Evolutionary conservation across 2,329 filamentous ascomycete species (phyloP).

Genomic region (Paramyrothecium roridum): DNA sequence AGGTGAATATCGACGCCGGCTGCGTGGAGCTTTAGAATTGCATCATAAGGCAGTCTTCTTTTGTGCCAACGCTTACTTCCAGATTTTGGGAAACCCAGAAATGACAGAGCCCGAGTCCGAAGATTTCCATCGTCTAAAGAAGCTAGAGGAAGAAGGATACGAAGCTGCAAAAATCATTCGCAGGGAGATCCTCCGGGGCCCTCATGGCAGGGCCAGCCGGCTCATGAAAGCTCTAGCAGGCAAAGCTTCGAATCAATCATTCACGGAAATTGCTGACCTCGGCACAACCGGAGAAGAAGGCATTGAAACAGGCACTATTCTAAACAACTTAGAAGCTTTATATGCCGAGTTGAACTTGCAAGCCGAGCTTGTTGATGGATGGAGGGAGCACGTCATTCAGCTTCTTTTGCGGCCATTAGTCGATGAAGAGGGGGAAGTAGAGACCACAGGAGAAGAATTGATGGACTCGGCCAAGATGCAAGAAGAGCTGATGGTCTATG

Average conservation of each 20-base stretch:
- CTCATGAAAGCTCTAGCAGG: conserved; percentile 62
- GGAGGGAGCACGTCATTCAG: conserved; percentile 70
- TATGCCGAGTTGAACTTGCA: conserved; percentile 68
- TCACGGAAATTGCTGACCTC: conserved; percentile 60
- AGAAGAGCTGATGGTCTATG: conserved; percentile 84
- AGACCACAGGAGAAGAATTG: conserved; percentile 86
- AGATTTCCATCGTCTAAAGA: conserved; percentile 63
- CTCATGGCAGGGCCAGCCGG: conserved; percentile 28
- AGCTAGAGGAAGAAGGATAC: conserved; percentile 69
- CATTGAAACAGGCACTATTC: conserved; percentile 67
- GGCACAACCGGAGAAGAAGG: conserved; percentile 54
- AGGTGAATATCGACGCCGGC: conserved; percentile 55
- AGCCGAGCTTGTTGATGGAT: conserved; percentile 66
- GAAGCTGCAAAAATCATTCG: conserved; percentile 75
- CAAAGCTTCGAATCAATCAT: conserved; percentile 49
- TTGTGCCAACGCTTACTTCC: conserved; percentile 76
- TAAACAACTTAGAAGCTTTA: conserved; percentile 65
- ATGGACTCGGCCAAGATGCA: conserved; percentile 83
- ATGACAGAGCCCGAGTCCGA: conserved; percentile 65
- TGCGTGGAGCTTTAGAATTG: conserved; percentile 73
- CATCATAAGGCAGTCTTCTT: conserved; percentile 84
- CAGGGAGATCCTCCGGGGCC: conserved; percentile 69
- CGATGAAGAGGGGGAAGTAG: conserved; percentile 71
- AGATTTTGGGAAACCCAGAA: conserved; percentile 70
- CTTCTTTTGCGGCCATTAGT: conserved; percentile 73